Conservation (phyloP, 2,329 filamentous ascomycete species). For the Akanthomyces lecanii region DNA sequence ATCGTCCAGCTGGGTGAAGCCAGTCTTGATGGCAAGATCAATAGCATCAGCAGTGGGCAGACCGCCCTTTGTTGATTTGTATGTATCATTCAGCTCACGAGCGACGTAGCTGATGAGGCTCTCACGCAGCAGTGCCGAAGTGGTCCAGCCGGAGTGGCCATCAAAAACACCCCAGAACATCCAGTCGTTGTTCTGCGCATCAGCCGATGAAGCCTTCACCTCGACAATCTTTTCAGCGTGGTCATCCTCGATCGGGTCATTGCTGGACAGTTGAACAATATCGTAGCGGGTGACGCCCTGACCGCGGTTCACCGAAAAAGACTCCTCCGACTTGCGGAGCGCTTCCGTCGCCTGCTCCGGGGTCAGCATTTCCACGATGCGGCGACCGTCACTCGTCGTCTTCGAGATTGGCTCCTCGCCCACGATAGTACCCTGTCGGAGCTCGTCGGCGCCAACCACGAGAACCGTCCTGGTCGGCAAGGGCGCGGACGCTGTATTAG, state of each 20-base stretch:
- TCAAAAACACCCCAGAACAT: conserved; percentile 99
- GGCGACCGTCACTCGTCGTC: conserved; percentile 77
- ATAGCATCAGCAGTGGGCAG: conserved; percentile 74
- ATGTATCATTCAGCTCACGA: conserved; percentile 86
- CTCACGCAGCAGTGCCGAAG: conserved; percentile 91
- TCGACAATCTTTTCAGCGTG: conserved; percentile 98
- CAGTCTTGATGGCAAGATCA: conserved; percentile 86
- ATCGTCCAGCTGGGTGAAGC: conserved; percentile 82
- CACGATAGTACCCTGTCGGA: conserved; percentile 82
- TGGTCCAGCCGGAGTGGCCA: conserved; percentile 96
- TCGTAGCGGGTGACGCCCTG: conserved; percentile 93
- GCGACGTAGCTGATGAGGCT: conserved; percentile 89
- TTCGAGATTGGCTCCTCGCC: conserved; percentile 86
- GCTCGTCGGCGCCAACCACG: conserved; percentile 83
- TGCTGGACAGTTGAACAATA: conserved; percentile 88
- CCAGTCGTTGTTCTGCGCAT: conserved; percentile 69
- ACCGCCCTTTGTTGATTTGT: conserved; percentile 64
- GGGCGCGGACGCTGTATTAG: conserved; percentile 32
- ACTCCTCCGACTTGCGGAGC: conserved; percentile 84
- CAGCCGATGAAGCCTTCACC: conserved; percentile 58
- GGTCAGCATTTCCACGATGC: conserved; percentile 92
- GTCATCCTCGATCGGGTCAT: conserved; percentile 97
- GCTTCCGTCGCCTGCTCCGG: conserved; percentile 91
- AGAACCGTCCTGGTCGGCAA: conserved; percentile 63
- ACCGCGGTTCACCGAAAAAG: conserved; percentile 83